These are phyloP conservation scores for Dactylis glomerata DNA, from an alignment of 176 grass and related monocot genomes.

Conservation along the genomic window DNA sequence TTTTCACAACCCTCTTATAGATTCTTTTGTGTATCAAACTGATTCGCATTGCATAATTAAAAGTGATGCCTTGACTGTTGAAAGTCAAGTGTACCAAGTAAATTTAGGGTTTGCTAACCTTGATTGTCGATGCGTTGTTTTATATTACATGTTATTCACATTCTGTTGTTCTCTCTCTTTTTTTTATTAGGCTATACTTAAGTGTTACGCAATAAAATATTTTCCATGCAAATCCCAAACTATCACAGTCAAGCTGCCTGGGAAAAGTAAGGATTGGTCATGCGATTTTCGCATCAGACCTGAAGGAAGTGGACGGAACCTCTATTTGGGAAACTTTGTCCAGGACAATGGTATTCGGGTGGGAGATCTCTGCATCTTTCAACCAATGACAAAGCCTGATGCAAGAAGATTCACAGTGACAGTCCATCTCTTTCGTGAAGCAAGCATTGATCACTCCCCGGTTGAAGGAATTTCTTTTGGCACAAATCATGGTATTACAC, in stretches of 20 bases:
- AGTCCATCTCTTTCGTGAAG: not conserved
- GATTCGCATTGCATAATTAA: not conserved
- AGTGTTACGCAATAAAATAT: not conserved
- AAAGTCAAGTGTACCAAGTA: not conserved
- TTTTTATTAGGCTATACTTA: not conserved
- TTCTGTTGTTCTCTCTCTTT: not conserved
- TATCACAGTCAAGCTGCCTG: not conserved
- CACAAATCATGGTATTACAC: not conserved
- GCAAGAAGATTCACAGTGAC: not conserved
- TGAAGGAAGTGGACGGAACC: not conserved
- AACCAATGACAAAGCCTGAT: not conserved
- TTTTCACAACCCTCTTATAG: too few relatives aligned
- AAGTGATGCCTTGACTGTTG: not conserved
- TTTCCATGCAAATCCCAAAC: not conserved
- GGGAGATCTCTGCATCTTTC: slow-evolving; percentile 9
- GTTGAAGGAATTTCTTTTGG: not conserved
- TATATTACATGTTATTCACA: not conserved
- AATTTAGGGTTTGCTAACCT: not conserved
- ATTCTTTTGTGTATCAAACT: not conserved
- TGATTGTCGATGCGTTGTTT: not conserved
- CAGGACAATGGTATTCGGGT: not conserved
- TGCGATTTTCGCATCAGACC: not conserved
- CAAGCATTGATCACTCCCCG: not conserved
- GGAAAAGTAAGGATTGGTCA: not conserved
- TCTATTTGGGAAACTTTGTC: not conserved